A percentile compares a stretch with the other conserved stretches of the same genome.
These are phyloP conservation scores for Boletus sp. DNA, from an alignment of 768 basidiomycete genomes.

Conservation along the genomic window DNA sequence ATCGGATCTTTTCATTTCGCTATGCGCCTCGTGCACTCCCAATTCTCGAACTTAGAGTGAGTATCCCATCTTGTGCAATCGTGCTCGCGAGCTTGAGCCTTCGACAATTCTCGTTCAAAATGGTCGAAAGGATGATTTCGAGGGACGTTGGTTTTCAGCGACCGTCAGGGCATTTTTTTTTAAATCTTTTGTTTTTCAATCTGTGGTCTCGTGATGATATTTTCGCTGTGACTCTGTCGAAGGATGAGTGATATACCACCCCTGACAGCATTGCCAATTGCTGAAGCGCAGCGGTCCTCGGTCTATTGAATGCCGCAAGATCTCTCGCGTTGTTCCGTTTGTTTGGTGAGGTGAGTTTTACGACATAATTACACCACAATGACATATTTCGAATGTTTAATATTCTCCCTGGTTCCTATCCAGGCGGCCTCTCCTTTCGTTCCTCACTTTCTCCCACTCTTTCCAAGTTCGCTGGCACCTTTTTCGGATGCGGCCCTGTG, in stretches of 20 bases:
- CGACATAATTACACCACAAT: constrained; percentile 32
- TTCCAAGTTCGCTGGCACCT: not conserved
- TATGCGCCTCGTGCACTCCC: constrained; percentile 26
- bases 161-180: not conserved
- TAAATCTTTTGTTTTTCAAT: not conserved
- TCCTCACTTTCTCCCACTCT: constrained; percentile 3
- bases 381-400: constrained; percentile 16
- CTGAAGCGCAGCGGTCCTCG: constrained; percentile 11
- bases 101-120: not conserved
- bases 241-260: constrained; percentile 1
- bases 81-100: constrained; percentile 2
- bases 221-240: no score
- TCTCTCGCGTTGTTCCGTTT: constrained; percentile 17
- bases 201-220: not conserved
- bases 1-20: constrained; percentile 26
- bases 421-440: not conserved
- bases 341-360: constrained; percentile 28
- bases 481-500: not conserved
- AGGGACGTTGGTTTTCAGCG: not conserved
- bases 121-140: not conserved
- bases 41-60: constrained; percentile 2
- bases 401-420: constrained; percentile 13
- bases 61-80: constrained; percentile 6
- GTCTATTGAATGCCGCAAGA: constrained; percentile 11
- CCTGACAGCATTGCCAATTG: constrained; percentile 22